Evolutionary conservation across 352 stramenopile genomes (phyloP).

Genomic region (Globisporangium echinulatum): DNA sequence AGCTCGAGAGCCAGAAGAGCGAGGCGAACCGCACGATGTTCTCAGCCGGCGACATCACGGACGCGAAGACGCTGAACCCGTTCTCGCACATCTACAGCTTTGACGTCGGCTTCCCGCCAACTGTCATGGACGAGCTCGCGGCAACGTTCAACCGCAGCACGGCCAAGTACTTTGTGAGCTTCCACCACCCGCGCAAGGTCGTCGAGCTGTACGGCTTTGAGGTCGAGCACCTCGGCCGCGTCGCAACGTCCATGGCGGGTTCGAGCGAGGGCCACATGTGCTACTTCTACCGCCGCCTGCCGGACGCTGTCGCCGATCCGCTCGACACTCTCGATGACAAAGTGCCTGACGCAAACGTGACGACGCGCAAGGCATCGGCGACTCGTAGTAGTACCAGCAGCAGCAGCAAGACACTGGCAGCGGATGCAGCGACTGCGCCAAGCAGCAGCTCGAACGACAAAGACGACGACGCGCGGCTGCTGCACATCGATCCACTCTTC

Average conservation of each 20-base stretch:
- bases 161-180: slow-evolving; percentile 93
- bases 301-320: slow-evolving; percentile 5
- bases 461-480: slow-evolving; percentile 12
- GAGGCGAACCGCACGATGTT: slow-evolving; percentile 82
- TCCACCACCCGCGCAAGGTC: slow-evolving; percentile 89
- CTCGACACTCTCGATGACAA: slow-evolving; percentile 16
- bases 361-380: slow-evolving; percentile 4
- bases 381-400: not conserved
- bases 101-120: slow-evolving; percentile 96
- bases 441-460: not conserved
- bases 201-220: slow-evolving; percentile 92
- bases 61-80: slow-evolving; percentile 91
- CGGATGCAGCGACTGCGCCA: not conserved
- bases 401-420: not conserved
- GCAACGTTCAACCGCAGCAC: slow-evolving; percentile 91
- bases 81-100: slow-evolving; percentile 99
- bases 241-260: slow-evolving; percentile 92
- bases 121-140: slow-evolving; percentile 90
- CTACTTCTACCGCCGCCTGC: slow-evolving; percentile 91
- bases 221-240: slow-evolving; percentile 87
- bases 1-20: slow-evolving; percentile 51
- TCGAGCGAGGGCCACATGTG: slow-evolving; percentile 95
- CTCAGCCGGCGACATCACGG: slow-evolving; percentile 91
- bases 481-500: slow-evolving; percentile 78
- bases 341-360: slow-evolving; percentile 16